Evolutionary conservation across 2,329 filamentous ascomycete genomes (phyloP).

Genomic region (Talaromyces sp.): DNA sequence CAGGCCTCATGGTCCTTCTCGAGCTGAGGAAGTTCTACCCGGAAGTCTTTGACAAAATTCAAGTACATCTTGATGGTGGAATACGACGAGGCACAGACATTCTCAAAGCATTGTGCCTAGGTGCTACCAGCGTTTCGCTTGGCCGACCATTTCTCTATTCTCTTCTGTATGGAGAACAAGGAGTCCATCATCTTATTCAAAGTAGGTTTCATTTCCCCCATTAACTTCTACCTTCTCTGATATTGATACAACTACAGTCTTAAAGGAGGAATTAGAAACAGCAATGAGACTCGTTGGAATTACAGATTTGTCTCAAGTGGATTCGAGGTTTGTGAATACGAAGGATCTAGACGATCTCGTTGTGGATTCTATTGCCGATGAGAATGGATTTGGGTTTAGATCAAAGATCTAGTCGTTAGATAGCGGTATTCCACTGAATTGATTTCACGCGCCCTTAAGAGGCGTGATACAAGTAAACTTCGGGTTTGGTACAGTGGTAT

Average conservation of each 20-base stretch:
- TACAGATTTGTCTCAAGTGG: conserved; percentile 67
- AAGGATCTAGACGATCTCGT: background rate
- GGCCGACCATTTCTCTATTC: conserved; percentile 74
- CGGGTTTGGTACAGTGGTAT: background rate
- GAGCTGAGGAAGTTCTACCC: conserved; percentile 73
- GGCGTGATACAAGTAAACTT: background rate
- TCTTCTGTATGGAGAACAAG: conserved; percentile 60
- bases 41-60: conserved; percentile 64
- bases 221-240: background rate
- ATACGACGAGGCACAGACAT: conserved; percentile 82
- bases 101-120: conserved; percentile 80
- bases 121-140: conserved; percentile 76
- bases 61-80: conserved; percentile 83
- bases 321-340: conserved; percentile 65
- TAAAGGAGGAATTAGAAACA: conserved; percentile 63
- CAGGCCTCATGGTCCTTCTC: conserved; percentile 66
- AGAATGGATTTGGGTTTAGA: background rate
- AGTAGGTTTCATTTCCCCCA: conserved; percentile 41
- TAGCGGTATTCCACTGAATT: background rate
- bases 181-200: conserved; percentile 62
- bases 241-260: conserved; percentile 40
- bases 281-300: conserved; percentile 70
- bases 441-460: background rate
- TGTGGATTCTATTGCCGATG: background rate
- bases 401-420: background rate